Evolutionary conservation across 2,329 filamentous ascomycete species (phyloP).

Genomic region (Colletotrichum paranaense): DNA sequence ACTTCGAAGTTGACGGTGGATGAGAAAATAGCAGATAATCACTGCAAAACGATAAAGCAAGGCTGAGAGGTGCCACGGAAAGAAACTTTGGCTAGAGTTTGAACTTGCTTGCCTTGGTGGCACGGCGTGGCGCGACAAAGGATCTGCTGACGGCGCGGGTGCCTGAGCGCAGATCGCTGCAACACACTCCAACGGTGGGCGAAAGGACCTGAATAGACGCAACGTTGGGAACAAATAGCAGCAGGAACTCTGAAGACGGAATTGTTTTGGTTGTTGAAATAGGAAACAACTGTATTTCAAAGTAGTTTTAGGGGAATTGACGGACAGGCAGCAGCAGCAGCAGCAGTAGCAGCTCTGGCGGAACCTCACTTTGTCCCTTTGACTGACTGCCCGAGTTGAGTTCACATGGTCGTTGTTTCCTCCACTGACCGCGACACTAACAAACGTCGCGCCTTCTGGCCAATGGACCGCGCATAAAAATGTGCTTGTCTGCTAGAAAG

Average conservation of each 20-base stretch:
- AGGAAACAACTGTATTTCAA: too few relatives aligned
- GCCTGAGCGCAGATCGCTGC: not conserved
- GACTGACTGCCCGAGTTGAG: not conserved
- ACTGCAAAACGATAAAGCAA: not conserved
- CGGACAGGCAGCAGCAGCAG: not conserved
- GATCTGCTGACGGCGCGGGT: not conserved
- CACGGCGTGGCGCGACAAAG: not conserved
- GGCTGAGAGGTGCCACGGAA: not conserved
- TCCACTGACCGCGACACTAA: not conserved
- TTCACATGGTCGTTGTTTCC: not conserved
- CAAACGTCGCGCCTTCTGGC: not conserved
- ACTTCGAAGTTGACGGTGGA: not conserved
- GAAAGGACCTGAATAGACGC: not conserved
- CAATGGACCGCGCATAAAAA: fast-evolving
- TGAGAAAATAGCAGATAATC: too few relatives aligned
- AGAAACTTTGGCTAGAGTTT: not conserved
- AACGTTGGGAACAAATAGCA: too few relatives aligned
- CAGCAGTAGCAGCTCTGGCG: too few relatives aligned
- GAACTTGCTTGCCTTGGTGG: not conserved
- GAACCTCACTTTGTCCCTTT: not conserved
- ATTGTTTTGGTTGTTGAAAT: too few relatives aligned
- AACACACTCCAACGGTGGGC: not conserved
- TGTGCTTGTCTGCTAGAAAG: too few relatives aligned
- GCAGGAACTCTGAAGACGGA: too few relatives aligned
- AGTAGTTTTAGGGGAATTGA: too few relatives aligned